Evolutionary conservation across 2,329 filamentous ascomycete species (phyloP), one percentile per base, ranked within the genome.

Genomic region (Simplicillium aogashimaense): DNA sequence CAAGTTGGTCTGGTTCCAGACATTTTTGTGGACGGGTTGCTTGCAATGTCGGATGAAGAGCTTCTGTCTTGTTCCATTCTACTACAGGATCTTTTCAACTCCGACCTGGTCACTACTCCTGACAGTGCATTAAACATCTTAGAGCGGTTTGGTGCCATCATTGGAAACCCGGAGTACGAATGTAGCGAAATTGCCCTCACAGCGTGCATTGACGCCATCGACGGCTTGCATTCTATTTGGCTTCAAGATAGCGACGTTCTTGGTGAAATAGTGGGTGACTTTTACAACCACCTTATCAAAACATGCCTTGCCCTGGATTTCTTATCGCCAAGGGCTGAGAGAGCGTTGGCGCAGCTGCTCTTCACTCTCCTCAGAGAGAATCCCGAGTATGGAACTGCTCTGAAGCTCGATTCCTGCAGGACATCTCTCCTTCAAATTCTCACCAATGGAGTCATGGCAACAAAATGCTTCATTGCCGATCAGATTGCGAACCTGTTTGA

Each of bases 281-380:
- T 95, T 15, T 97, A 97, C 57, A 64, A 74, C 35, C 86, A 87
- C 65, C 82, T 92, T 47, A 72, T 88, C 36, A 75, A 76, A 40
- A 70, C 70, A 14, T 75, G 80, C 25, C 62, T 95, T 18, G 70
- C 74, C 6, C 81, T 75, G 35, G 79, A 80, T 35, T 71, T 83
- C 30, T 71, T 87, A 36, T 94, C 90, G 1, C 64, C 79, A 2
- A 71, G 67, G 42, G 75, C 83, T 2, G 81, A 89, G 47, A 76
- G 79, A 39, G 67, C 71, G 1, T 67, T 95, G 44, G 75, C 81
- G 3, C 63, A 66, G 16, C 66, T 98, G 12, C 66, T 97, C 0
- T 73, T 88, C 43, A 70, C 72, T 25, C 66, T 97, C 3, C 67
- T 94, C 34, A 74, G 76, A 39, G 65, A 72, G 13, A 74, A 83